Evolutionary conservation across 768 basidiomycete species (phyloP).

Genomic region (Calocera viscosa): DNA sequence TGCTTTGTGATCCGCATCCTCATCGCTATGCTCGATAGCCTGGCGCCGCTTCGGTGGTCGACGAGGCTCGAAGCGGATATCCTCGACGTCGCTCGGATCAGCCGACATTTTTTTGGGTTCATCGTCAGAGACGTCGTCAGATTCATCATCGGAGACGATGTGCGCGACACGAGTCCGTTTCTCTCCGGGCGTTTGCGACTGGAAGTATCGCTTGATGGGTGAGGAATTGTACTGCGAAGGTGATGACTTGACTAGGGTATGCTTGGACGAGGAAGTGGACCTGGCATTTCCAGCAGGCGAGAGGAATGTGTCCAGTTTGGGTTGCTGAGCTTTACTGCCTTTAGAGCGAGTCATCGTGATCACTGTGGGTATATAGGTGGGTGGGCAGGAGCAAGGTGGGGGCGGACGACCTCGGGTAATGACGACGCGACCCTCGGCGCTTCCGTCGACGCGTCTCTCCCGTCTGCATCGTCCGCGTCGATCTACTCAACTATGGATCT

Average conservation of each 20-base stretch:
- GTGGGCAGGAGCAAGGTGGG: background rate
- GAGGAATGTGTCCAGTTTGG: background rate
- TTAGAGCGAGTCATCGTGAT: background rate
- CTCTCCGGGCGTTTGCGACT: background rate
- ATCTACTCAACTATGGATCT: background rate
- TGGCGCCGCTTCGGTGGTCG: background rate
- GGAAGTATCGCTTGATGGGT: slow-evolving; percentile 1
- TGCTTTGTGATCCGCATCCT: background rate
- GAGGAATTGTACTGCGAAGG: background rate
- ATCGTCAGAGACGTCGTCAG: background rate
- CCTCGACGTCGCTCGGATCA: background rate
- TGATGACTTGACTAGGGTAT: background rate
- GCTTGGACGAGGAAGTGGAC: background rate
- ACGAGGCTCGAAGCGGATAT: background rate
- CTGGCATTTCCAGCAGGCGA: background rate
- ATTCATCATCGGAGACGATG: background rate
- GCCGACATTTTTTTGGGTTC: background rate
- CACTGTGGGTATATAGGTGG: background rate
- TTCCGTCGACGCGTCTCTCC: background rate
- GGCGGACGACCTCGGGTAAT: too few relatives aligned
- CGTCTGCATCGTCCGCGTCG: background rate
- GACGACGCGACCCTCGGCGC: slow-evolving; percentile 1
- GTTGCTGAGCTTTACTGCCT: background rate
- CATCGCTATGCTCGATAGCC: background rate
- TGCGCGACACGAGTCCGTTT: background rate